These are phyloP conservation scores for Aspergillus ochraceus DNA, from an alignment of 2,329 filamentous ascomycete genomes.

Conservation along the genomic window DNA sequence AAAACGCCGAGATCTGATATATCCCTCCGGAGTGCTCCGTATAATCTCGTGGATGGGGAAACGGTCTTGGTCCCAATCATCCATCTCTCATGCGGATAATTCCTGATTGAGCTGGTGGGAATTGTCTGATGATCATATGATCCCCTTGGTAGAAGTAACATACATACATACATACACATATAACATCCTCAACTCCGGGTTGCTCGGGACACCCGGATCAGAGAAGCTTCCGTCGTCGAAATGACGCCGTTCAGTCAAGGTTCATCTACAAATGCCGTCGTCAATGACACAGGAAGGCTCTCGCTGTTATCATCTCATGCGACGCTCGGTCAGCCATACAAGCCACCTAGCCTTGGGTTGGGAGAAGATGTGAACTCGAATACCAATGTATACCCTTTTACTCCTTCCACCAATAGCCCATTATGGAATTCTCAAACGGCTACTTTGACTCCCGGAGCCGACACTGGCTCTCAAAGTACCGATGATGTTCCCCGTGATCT, in stretches of 20 bases:
- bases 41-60: constrained; percentile 11
- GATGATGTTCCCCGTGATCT: constrained; percentile 16
- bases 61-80: not conserved
- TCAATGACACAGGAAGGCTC: constrained; percentile 3
- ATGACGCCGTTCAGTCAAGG: constrained; percentile 14
- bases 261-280: constrained; percentile 8
- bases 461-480: constrained; percentile 16
- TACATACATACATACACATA: not conserved
- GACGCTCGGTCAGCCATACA: not conserved
- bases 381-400: not conserved
- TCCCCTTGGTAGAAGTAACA: not conserved
- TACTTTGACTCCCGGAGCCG: constrained; percentile 1
- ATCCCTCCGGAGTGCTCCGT: constrained; percentile 3
- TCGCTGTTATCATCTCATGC: constrained; percentile 7
- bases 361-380: not conserved
- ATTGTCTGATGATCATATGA: not conserved
- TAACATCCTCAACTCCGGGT: not conserved
- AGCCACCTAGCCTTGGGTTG: not conserved
- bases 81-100: not conserved
- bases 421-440: constrained; percentile 5
- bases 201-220: not conserved
- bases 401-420: not conserved
- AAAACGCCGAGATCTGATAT: constrained; percentile 23
- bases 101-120: not conserved
- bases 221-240: constrained; percentile 1